These are phyloP conservation scores for Apiotrichum mycotoxinovorans DNA, from an alignment of 1,284 basidiomycete species.

Conservation along the genomic window DNA sequence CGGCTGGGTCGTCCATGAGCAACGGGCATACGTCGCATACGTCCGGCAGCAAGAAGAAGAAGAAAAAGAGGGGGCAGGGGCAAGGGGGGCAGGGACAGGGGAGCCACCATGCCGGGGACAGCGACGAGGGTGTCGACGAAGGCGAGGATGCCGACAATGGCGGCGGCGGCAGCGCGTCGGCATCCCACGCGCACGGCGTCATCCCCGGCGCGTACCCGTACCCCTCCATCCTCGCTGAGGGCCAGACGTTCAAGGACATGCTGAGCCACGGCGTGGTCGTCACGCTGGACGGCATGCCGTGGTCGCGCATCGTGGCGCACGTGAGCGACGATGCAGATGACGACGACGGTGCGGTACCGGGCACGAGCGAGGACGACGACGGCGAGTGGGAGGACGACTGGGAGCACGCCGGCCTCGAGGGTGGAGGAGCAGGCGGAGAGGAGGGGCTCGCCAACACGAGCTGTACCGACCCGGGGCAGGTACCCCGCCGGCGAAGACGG, in stretches of 20 bases:
- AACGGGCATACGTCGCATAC: not conserved
- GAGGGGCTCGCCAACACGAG: slow-evolving; percentile 16
- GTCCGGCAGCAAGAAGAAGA: slow-evolving; percentile 11
- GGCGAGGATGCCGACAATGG: too few species aligned
- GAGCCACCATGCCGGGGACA: slow-evolving; percentile 15
- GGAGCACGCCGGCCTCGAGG: slow-evolving; percentile 6
- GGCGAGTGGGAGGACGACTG: slow-evolving; percentile 23
- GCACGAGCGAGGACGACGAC: slow-evolving; percentile 10
- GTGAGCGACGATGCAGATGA: slow-evolving; percentile 43
- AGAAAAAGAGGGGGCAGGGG: slow-evolving; percentile 11
- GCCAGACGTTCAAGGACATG: slow-evolving; percentile 47
- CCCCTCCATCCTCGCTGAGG: slow-evolving; percentile 8
- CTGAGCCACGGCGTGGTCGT: slow-evolving; percentile 48
- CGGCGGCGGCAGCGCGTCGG: slow-evolving; percentile 17
- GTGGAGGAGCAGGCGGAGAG: slow-evolving; percentile 2
- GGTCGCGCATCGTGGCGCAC: slow-evolving; percentile 49
- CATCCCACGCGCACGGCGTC: not conserved
- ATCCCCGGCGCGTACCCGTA: slow-evolving; percentile 16
- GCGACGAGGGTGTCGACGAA: slow-evolving; percentile 39
- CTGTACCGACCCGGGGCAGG: not conserved
- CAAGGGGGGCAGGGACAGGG: slow-evolving; percentile 2
- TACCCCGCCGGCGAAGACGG: slow-evolving; percentile 2
- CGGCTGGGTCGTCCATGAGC: not conserved
- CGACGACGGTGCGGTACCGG: slow-evolving; percentile 1
- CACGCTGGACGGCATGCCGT: slow-evolving; percentile 47